Conservation (phyloP, 2,329 filamentous ascomycete species). For the Thermothelomyces thermophilus region DNA sequence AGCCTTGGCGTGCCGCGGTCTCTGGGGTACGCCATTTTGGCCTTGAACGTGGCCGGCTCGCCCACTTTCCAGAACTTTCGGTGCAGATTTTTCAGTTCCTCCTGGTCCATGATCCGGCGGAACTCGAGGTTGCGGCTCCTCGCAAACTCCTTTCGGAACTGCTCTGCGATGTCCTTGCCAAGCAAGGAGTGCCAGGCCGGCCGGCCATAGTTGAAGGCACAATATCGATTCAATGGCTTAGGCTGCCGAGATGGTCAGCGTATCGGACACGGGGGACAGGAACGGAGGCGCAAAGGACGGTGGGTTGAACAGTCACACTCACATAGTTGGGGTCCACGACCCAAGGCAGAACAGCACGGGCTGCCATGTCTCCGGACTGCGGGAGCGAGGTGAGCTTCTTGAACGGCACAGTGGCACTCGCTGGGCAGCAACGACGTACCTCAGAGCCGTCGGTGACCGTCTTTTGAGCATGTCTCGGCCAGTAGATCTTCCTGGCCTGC, state of each 20-base stretch:
- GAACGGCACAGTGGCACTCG: no score
- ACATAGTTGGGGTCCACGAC: background rate
- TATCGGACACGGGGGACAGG: background rate
- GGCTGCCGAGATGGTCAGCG: constrained; percentile 5
- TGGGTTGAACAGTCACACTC: background rate
- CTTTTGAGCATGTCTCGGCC: background rate
- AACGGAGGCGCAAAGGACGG: background rate
- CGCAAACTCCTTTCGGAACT: background rate
- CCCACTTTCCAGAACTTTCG: background rate
- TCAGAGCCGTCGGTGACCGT: background rate
- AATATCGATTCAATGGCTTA: background rate
- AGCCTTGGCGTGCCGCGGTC: background rate
- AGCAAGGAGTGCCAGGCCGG: background rate
- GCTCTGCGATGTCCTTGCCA: background rate
- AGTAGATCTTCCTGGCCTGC: background rate
- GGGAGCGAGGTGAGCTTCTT: background rate
- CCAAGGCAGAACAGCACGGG: background rate
- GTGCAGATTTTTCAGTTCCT: background rate
- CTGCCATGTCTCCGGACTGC: background rate
- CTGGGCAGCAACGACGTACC: no score
- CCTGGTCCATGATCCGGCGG: background rate
- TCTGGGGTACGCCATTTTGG: background rate
- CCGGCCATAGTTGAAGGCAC: constrained; percentile 8
- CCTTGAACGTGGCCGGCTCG: background rate
- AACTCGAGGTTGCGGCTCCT: background rate